Evolutionary conservation across 345 rosid species (phyloP).

Genomic region (Eucalyptus sp.): DNA sequence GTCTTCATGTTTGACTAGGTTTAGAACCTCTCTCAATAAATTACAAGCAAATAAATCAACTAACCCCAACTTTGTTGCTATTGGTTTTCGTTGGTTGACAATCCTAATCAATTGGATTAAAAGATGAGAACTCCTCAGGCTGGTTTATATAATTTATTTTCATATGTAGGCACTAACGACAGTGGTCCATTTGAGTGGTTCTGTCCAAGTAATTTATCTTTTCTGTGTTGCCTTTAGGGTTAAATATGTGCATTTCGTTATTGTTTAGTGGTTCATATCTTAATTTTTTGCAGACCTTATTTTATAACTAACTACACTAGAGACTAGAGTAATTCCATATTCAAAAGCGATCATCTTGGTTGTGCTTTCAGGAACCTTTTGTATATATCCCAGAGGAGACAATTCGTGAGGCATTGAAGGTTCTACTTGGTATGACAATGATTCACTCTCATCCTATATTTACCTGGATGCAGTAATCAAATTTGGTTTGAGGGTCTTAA

Average conservation of each 20-base stretch:
- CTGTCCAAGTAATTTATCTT: neutral
- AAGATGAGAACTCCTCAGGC: neutral
- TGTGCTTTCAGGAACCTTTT: constrained; percentile 59
- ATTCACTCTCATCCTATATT: neutral
- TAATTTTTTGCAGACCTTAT: neutral
- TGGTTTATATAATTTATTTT: neutral
- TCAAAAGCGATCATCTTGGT: neutral
- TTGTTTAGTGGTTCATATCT: neutral
- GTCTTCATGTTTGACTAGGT: neutral
- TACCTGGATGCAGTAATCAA: neutral
- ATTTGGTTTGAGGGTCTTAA: neutral
- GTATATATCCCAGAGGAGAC: constrained; percentile 70
- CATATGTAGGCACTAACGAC: neutral
- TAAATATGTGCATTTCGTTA: neutral
- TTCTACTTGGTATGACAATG: constrained; percentile 54
- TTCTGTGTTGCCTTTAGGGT: neutral
- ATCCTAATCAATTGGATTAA: neutral
- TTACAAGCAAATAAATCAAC: neutral
- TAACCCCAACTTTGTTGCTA: neutral
- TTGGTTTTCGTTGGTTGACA: neutral
- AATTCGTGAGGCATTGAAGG: constrained; percentile 84
- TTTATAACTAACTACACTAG: neutral
- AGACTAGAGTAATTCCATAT: neutral
- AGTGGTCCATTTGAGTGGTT: neutral
- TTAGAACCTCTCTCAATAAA: neutral